Conservation (phyloP, 495 filamentous ascomycete species). For the Xylaria sp. region DNA sequence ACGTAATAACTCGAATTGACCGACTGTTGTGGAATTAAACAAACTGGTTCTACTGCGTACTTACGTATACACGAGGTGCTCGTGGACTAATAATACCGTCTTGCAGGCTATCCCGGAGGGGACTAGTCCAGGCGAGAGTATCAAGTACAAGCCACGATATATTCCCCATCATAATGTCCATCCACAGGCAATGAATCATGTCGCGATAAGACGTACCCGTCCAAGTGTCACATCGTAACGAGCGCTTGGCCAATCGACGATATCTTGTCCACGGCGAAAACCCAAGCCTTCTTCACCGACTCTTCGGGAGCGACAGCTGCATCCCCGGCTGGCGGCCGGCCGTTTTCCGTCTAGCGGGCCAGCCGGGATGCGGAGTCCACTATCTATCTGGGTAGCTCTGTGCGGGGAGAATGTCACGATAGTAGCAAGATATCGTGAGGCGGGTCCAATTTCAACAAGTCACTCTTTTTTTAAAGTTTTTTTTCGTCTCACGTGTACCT, state of each 20-base stretch:
- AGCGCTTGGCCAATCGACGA: neutral
- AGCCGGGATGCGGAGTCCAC: constrained; percentile 23
- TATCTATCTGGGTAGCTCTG: neutral
- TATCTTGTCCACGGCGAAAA: neutral
- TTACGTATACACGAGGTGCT: neutral
- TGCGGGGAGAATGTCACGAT: constrained; percentile 26
- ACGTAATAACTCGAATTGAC: constrained; percentile 22
- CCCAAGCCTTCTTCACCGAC: constrained; percentile 20
- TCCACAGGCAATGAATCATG: constrained; percentile 1
- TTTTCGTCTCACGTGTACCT: constrained; percentile 17
- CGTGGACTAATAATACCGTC: neutral
- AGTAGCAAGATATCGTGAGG: constrained; percentile 12
- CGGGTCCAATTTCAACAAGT: neutral
- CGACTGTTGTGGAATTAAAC: neutral
- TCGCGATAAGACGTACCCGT: neutral
- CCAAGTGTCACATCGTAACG: constrained; percentile 2
- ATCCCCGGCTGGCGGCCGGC: constrained; percentile 23
- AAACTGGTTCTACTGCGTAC: neutral
- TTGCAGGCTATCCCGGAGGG: neutral
- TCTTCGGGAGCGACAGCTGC: constrained; percentile 23
- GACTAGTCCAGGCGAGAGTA: constrained; percentile 6
- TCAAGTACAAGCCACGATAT: constrained; percentile 11
- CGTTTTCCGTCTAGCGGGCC: constrained; percentile 20
- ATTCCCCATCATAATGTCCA: neutral
- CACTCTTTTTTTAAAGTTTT: neutral